These are phyloP conservation scores for Vachellia pachyceras DNA, from an alignment of 306 rosid genomes.

Conservation along the genomic window DNA sequence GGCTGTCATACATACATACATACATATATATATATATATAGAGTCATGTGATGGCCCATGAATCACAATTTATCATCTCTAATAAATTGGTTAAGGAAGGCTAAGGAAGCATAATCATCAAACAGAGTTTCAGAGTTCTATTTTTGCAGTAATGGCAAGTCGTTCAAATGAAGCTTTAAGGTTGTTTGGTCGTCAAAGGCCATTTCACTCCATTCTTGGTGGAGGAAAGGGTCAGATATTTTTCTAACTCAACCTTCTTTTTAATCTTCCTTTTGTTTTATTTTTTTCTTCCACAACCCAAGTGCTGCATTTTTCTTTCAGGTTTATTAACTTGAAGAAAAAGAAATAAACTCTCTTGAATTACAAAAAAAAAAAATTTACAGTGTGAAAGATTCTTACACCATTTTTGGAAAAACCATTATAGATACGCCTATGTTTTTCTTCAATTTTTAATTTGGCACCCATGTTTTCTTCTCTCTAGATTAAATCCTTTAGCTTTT, in stretches of 20 bases:
- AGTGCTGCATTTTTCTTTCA: not conserved
- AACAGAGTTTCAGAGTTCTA: slow-evolving; percentile 29
- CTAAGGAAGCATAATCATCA: not conserved
- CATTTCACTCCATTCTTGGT: slow-evolving; percentile 51
- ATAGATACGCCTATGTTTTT: too few relatives aligned
- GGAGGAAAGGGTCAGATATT: slow-evolving; percentile 56
- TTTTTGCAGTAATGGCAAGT: slow-evolving; percentile 39
- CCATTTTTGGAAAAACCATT: not conserved
- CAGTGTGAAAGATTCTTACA: not conserved
- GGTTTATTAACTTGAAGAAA: not conserved
- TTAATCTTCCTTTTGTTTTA: not conserved
- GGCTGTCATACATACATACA: not conserved
- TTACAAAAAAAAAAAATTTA: not conserved
- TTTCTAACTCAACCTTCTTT: not conserved
- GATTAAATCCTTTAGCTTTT: too few relatives aligned
- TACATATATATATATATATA: not conserved
- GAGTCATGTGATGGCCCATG: not conserved
- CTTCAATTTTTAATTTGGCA: too few relatives aligned
- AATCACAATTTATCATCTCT: slow-evolving; percentile 30
- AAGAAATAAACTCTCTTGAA: not conserved
- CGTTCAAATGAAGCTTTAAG: slow-evolving; percentile 18
- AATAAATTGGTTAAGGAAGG: not conserved
- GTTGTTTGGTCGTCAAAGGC: slow-evolving; percentile 42
- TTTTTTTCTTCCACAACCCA: not conserved
- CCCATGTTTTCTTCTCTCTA: too few relatives aligned